Conservation (phyloP, 2,329 filamentous ascomycete genomes). For the Colletotrichum sp. region DNA sequence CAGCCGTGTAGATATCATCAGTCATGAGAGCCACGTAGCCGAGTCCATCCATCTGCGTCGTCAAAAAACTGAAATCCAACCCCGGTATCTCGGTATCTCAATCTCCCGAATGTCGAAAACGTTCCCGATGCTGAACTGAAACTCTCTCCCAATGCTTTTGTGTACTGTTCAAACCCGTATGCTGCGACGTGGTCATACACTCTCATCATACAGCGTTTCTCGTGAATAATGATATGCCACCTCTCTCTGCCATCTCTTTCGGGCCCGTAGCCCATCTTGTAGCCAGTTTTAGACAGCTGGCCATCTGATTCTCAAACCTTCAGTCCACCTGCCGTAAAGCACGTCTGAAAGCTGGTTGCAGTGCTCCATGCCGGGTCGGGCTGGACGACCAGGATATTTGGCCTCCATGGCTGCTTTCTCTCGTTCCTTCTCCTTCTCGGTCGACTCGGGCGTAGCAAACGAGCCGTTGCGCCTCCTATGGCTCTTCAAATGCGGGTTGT, state of each 20-base stretch:
- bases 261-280: not conserved
- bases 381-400: slow-evolving; percentile 59
- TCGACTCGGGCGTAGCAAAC: slow-evolving; percentile 33
- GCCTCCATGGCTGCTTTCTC: slow-evolving; percentile 55
- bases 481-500: slow-evolving; percentile 84
- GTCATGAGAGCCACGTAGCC: slow-evolving; percentile 14
- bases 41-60: not conserved
- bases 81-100: not conserved
- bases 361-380: slow-evolving; percentile 84
- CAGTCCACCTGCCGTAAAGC: slow-evolving; percentile 88
- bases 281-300: slow-evolving; percentile 40
- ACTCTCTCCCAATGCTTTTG: slow-evolving; percentile 16
- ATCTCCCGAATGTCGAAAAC: slow-evolving; percentile 1
- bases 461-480: slow-evolving; percentile 71
- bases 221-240: slow-evolving; percentile 8
- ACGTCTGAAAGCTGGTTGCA: slow-evolving; percentile 88
- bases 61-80: slow-evolving; percentile 1
- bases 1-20: slow-evolving; percentile 16
- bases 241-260: not conserved
- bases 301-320: slow-evolving; percentile 79
- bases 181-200: slow-evolving; percentile 20
- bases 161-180: slow-evolving; percentile 21
- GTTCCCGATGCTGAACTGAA: not conserved
- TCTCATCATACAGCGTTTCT: slow-evolving; percentile 21
- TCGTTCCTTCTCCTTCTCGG: slow-evolving; percentile 49